Evolutionary conservation across 768 basidiomycete species (phyloP).

Genomic region (Termitomyces sp.): DNA sequence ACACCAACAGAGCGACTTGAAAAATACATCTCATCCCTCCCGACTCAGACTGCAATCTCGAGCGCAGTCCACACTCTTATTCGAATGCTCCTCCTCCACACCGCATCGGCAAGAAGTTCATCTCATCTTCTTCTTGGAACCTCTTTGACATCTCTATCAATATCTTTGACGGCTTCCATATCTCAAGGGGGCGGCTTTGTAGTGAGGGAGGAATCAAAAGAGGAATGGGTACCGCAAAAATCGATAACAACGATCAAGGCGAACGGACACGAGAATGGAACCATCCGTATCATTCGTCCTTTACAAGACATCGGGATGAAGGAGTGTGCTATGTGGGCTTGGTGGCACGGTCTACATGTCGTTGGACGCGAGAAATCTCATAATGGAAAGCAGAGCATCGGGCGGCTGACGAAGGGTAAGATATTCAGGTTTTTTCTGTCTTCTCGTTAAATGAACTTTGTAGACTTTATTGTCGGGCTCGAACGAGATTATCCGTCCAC

Average conservation of each 20-base stretch:
- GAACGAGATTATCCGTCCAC: constrained; percentile 86
- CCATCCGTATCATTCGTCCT: constrained; percentile 59
- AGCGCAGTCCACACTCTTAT: constrained; percentile 55
- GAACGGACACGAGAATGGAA: constrained; percentile 9
- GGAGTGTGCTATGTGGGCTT: constrained; percentile 74
- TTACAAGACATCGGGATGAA: constrained; percentile 74
- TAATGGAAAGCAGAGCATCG: constrained; percentile 56
- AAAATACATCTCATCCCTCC: constrained; percentile 59
- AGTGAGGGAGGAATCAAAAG: constrained; percentile 64
- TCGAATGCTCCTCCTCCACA: constrained; percentile 68
- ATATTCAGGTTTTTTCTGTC: neutral
- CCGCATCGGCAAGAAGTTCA: constrained; percentile 52
- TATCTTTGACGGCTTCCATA: constrained; percentile 70
- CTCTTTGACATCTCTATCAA: constrained; percentile 73
- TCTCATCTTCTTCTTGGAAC: constrained; percentile 81
- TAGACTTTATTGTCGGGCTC: constrained; percentile 78
- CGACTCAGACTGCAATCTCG: constrained; percentile 69
- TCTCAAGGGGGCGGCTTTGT: constrained; percentile 75
- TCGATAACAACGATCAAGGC: constrained; percentile 6
- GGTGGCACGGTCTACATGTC: constrained; percentile 62
- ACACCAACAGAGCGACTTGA: constrained; percentile 32
- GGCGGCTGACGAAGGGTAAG: constrained; percentile 66
- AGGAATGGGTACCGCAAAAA: constrained; percentile 54
- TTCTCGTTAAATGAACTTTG: neutral
- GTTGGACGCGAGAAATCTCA: constrained; percentile 44